Conservation (phyloP, 441 rosid genomes). For the Breynia disticha region DNA sequence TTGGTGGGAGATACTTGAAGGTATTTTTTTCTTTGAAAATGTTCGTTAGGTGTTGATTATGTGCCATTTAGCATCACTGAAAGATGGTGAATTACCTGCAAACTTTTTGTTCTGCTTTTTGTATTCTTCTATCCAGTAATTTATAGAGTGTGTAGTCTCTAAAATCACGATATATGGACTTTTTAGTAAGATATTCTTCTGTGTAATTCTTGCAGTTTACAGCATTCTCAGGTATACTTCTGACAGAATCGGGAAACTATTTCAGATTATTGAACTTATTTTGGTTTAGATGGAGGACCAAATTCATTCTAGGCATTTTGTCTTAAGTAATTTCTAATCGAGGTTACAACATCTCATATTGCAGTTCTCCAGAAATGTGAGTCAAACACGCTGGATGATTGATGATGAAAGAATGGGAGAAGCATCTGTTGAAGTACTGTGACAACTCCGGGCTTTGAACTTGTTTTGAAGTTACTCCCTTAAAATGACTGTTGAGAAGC, state of each 20-base stretch:
- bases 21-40: constrained; percentile 24
- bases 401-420: constrained; percentile 97
- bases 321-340: constrained; percentile 2
- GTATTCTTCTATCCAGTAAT: no score
- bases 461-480: constrained; percentile 4
- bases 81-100: no score
- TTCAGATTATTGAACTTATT: no score
- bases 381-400: constrained; percentile 94
- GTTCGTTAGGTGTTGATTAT: background rate
- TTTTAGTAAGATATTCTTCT: no score
- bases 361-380: constrained; percentile 91
- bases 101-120: no score
- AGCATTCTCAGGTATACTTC: no score
- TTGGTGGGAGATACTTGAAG: constrained; percentile 92
- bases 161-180: background rate
- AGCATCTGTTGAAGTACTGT: constrained; percentile 79
- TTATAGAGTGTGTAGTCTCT: background rate
- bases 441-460: constrained; percentile 6
- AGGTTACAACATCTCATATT: constrained; percentile 10
- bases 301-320: no score
- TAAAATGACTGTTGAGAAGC: constrained; percentile 9
- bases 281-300: no score
- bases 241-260: no score
- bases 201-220: no score
- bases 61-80: no score